Conservation (phyloP, 2,329 filamentous ascomycete species). For the Myotisia sp. region DNA sequence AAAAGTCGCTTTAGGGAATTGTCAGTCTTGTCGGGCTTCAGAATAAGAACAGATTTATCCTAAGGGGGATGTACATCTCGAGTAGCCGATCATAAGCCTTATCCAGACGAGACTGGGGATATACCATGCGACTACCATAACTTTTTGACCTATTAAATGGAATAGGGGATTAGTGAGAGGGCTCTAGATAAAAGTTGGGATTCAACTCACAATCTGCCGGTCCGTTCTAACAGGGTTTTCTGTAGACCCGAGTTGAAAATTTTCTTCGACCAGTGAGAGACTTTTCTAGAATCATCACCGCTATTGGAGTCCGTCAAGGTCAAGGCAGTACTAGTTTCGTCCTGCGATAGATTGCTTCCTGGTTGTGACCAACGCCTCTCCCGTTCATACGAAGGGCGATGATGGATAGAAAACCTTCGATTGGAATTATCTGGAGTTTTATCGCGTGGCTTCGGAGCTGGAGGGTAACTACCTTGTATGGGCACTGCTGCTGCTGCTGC, state of each 20-base stretch:
- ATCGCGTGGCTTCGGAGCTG: no score
- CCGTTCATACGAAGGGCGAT: no score
- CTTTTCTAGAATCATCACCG: no score
- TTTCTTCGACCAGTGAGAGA: constrained; percentile 33
- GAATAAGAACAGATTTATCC: neutral
- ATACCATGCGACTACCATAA: constrained; percentile 18
- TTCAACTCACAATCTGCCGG: constrained; percentile 20
- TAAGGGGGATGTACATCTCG: constrained; percentile 24
- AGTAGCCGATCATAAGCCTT: constrained; percentile 26
- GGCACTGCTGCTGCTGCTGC: no score
- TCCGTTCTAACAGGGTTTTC: constrained; percentile 15
- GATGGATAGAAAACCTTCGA: no score
- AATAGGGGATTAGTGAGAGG: neutral
- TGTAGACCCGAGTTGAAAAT: constrained; percentile 23
- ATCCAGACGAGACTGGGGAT: constrained; percentile 20
- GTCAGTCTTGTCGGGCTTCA: constrained; percentile 6
- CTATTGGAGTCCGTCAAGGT: no score
- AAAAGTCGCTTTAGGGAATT: constrained; percentile 31
- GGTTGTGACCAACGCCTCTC: no score
- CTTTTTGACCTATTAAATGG: constrained; percentile 22
- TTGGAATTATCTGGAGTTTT: no score
- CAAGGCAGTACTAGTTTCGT: no score
- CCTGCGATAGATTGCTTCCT: no score
- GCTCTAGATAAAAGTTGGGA: constrained; percentile 4
- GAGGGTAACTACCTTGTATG: no score